Evolutionary conservation across 2,329 filamentous ascomycete genomes (phyloP), one percentile per base, ranked within the genome.

Genomic region (Incumbomyces delicatus): DNA sequence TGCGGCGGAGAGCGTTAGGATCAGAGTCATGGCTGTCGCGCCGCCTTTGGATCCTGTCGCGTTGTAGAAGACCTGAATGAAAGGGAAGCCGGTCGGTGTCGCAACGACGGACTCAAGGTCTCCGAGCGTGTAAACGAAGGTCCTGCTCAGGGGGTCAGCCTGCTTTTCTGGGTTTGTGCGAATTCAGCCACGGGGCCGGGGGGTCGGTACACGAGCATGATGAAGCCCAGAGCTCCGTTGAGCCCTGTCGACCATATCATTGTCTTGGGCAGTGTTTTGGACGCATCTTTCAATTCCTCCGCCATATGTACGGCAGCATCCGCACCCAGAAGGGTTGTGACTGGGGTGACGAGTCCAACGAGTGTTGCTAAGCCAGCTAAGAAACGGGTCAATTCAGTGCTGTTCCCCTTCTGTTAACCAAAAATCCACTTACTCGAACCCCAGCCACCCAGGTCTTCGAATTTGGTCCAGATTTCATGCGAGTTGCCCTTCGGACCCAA

Each of bases 361-460:
- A 61, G 50, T 17, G 48, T 47, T 6, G 58, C 40, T 13, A 58
- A 44, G 22, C 49, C 46, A 30, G 29, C 41, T 47, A 14, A 7
- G 22, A 27, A n/a, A n/a, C 12, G 6, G 20, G 11, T 20, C 10
- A 44, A 11, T n/a, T 44, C 35, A 36, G 41, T 32, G 32, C 6
- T 8, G 8, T 6, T 8, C 4, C n/a, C n/a, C 16, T 6, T 10
- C n/a, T 63, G 60, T 11, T 62, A 57, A 0, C 63, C 65, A 17
- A 57, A 48, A 32, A 51, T 64, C 48, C 4, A 13, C 41, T 44
- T 36, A 46, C 36, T 47, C 13, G 34, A 30, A 4, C 3, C 6
- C 67, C 67, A 71, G 13, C 61, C 64, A 11, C 66, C 66, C 8
- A 56, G 58, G 40, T 69, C 64, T 30, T 61, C 56, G 49, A 70